Conservation (phyloP, 192 early-diverging fungal genomes). For the Linnemannia zychae region DNA sequence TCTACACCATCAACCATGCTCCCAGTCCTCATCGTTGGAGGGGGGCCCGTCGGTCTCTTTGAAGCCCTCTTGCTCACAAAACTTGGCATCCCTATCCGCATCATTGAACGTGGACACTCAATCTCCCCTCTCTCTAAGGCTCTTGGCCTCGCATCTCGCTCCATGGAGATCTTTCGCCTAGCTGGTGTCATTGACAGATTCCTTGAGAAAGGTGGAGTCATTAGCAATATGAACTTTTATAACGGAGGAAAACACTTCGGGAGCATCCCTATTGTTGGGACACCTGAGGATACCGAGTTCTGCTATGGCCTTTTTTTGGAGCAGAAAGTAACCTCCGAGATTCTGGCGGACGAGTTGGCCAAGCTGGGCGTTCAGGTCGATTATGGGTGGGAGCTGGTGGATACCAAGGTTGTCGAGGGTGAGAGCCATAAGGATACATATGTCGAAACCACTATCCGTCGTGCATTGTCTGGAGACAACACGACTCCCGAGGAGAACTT, state of each 20-base stretch:
- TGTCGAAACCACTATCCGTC: slow-evolving; percentile 41
- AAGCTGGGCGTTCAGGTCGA: slow-evolving; percentile 41
- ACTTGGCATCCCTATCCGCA: slow-evolving; percentile 28
- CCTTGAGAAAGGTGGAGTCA: slow-evolving; percentile 3
- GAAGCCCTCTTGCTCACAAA: slow-evolving; percentile 38
- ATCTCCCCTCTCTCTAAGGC: slow-evolving; percentile 30
- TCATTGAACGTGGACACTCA: slow-evolving; percentile 39
- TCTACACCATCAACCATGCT: background rate
- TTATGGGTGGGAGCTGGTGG: slow-evolving; percentile 43
- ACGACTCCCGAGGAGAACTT: background rate
- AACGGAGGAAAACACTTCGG: background rate
- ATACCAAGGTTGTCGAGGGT: slow-evolving; percentile 35
- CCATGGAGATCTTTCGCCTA: slow-evolving; percentile 41
- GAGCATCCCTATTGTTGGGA: background rate
- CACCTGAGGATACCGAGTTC: slow-evolving; percentile 20
- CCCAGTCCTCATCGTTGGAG: slow-evolving; percentile 51
- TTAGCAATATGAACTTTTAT: slow-evolving; percentile 9
- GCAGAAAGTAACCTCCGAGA: slow-evolving; percentile 24
- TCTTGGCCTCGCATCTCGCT: slow-evolving; percentile 32
- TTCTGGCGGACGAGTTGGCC: slow-evolving; percentile 19
- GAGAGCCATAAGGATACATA: background rate
- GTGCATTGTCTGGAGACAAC: slow-evolving; percentile 24
- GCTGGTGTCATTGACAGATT: slow-evolving; percentile 28
- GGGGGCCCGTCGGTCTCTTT: slow-evolving; percentile 49
- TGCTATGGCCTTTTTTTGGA: slow-evolving; percentile 19